Conservation (phyloP, 2,329 filamentous ascomycete species). For the Trichoderma harzianum region DNA sequence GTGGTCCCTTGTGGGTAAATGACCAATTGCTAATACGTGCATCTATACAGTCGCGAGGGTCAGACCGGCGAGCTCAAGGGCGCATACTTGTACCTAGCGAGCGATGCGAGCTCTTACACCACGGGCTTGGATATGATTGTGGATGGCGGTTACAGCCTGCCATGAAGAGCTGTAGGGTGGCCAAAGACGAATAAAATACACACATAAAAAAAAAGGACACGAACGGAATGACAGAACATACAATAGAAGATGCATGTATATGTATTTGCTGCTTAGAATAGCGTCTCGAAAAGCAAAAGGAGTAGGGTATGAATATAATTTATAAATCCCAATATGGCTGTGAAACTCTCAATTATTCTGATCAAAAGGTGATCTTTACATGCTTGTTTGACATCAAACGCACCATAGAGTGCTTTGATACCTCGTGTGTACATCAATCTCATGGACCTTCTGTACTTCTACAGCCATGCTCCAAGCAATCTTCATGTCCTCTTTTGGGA, state of each 20-base stretch:
- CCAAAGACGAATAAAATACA: neutral
- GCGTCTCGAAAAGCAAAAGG: neutral
- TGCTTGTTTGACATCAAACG: neutral
- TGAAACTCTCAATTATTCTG: neutral
- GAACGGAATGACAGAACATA: neutral
- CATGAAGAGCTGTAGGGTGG: conserved; percentile 32
- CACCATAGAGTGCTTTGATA: neutral
- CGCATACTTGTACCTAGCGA: conserved; percentile 76
- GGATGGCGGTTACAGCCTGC: conserved; percentile 68
- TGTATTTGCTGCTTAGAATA: neutral
- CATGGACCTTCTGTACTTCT: neutral
- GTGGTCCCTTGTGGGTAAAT: no score
- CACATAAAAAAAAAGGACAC: neutral
- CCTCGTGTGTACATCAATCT: neutral
- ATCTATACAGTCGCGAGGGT: conserved; percentile 59
- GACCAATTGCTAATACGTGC: neutral
- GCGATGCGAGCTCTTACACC: conserved; percentile 78
- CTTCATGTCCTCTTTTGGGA: neutral
- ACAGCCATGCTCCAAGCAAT: neutral
- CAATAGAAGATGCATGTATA: neutral
- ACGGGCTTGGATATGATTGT: conserved; percentile 72
- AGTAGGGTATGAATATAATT: neutral
- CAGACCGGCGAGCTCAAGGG: conserved; percentile 74
- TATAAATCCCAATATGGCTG: neutral
- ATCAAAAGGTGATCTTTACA: no score